These are phyloP conservation scores for Atkinsonella hypoxylon DNA, from an alignment of 2,329 filamentous ascomycete species.

Conservation along the genomic window DNA sequence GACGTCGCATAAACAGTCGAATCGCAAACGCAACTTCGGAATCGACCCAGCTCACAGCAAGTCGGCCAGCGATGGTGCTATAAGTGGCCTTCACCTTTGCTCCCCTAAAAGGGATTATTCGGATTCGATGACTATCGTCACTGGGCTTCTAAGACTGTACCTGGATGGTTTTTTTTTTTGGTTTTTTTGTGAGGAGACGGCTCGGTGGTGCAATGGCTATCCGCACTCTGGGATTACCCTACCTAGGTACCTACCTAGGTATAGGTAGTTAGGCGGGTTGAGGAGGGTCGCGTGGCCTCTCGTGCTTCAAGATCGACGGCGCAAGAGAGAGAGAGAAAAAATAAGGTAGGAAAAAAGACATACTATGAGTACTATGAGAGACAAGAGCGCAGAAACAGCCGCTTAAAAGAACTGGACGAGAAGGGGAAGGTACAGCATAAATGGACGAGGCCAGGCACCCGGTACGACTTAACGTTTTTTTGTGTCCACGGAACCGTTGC, in stretches of 20 bases:
- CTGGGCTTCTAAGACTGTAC: conserved; percentile 2
- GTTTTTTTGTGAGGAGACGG: conserved; percentile 1
- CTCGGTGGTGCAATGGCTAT: conserved; percentile 5
- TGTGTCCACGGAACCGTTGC: neutral
- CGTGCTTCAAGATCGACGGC: neutral
- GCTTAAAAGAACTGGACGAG: neutral
- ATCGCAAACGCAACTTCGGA: neutral
- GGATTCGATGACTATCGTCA: neutral
- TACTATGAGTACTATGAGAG: too few species aligned
- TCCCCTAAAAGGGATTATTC: neutral
- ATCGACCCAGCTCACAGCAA: neutral
- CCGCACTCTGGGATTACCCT: neutral
- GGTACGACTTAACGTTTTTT: neutral
- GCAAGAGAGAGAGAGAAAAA: neutral
- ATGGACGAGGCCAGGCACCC: neutral
- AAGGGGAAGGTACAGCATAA: neutral
- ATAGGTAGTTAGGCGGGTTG: neutral
- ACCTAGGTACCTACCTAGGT: neutral
- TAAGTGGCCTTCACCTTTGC: neutral
- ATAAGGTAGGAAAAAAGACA: neutral
- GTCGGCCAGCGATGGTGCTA: neutral
- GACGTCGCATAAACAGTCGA: neutral
- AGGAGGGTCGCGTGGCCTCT: neutral
- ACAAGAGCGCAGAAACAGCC: neutral
- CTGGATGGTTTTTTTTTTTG: neutral